Percentiles rank a stretch among this genome's conserved stretches.
Evolutionary conservation across 345 rosid genomes (phyloP).

Genomic region (Linum trigynum): DNA sequence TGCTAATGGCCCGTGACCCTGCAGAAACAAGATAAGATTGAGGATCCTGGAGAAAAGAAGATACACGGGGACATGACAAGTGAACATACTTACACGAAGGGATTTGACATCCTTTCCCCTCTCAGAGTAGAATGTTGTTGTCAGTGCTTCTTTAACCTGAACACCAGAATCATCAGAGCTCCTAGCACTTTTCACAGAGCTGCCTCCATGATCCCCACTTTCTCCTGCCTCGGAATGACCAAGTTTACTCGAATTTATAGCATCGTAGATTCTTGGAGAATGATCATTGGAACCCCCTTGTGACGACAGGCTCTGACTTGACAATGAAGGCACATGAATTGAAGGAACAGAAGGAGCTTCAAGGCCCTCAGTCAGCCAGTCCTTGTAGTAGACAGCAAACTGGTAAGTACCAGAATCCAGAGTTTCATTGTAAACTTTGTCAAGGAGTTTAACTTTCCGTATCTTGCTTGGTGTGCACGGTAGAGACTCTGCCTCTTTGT

Average conservation of each 20-base stretch:
- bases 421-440: constrained; percentile 43
- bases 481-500: constrained; percentile 42
- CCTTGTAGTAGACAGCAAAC: constrained; percentile 57
- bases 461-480: constrained; percentile 21
- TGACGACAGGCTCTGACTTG: constrained; percentile 19
- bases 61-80: neutral
- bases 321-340: constrained; percentile 30
- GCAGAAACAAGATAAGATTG: constrained; percentile 13
- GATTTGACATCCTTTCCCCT: constrained; percentile 19
- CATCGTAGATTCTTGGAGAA: constrained; percentile 14
- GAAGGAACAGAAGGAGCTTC: constrained; percentile 50
- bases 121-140: constrained; percentile 21
- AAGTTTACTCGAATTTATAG: no score
- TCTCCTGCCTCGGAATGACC: neutral
- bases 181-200: constrained; percentile 12
- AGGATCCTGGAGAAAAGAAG: neutral
- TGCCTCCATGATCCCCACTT: constrained; percentile 11
- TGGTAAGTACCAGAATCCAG: constrained; percentile 50
- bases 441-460: constrained; percentile 42
- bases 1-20: constrained; percentile 29
- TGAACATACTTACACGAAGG: constrained; percentile 28
- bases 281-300: constrained; percentile 18
- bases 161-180: constrained; percentile 28
- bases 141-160: constrained; percentile 26
- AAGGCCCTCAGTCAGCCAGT: constrained; percentile 49